Evolutionary conservation across 768 basidiomycete genomes (phyloP).

Genomic region (Mrakia gelida): DNA sequence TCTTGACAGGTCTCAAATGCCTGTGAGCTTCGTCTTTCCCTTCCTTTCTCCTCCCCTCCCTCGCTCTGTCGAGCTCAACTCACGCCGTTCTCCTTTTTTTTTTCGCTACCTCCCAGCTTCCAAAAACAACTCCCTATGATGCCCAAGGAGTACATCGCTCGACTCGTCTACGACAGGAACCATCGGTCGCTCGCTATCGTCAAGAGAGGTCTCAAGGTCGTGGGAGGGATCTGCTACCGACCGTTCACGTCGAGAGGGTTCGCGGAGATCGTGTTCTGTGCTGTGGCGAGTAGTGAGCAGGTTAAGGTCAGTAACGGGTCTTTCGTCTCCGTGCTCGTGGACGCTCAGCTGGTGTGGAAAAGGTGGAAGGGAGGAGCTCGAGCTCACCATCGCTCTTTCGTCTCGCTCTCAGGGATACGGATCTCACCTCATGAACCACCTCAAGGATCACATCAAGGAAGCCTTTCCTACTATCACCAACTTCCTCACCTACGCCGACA

Average conservation of each 20-base stretch:
- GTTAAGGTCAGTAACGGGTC: slow-evolving; percentile 69
- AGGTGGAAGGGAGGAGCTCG: neutral
- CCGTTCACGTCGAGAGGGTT: slow-evolving; percentile 93
- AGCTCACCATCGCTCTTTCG: neutral
- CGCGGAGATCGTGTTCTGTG: slow-evolving; percentile 98
- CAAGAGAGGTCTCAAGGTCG: slow-evolving; percentile 90
- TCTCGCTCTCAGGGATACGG: slow-evolving; percentile 73
- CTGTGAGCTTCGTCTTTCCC: slow-evolving; percentile 10
- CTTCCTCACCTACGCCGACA: slow-evolving; percentile 97
- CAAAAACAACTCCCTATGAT: slow-evolving; percentile 97
- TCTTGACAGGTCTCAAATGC: slow-evolving; percentile 31
- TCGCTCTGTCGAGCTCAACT: neutral
- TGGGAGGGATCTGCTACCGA: slow-evolving; percentile 94
- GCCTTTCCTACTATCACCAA: slow-evolving; percentile 84
- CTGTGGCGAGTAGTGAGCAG: slow-evolving; percentile 92
- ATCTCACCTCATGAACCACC: slow-evolving; percentile 96
- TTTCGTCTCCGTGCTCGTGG: no score
- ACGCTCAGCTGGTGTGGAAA: neutral
- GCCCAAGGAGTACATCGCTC: slow-evolving; percentile 96
- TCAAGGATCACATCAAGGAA: slow-evolving; percentile 83
- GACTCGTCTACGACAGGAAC: slow-evolving; percentile 86
- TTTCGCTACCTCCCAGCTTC: slow-evolving; percentile 48
- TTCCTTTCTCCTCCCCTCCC: neutral
- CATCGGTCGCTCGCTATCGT: slow-evolving; percentile 92
- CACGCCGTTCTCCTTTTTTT: neutral